These are phyloP conservation scores for Blepharisma japonicum DNA, from an alignment of 73 alveolate genomes.

Conservation along the genomic window DNA sequence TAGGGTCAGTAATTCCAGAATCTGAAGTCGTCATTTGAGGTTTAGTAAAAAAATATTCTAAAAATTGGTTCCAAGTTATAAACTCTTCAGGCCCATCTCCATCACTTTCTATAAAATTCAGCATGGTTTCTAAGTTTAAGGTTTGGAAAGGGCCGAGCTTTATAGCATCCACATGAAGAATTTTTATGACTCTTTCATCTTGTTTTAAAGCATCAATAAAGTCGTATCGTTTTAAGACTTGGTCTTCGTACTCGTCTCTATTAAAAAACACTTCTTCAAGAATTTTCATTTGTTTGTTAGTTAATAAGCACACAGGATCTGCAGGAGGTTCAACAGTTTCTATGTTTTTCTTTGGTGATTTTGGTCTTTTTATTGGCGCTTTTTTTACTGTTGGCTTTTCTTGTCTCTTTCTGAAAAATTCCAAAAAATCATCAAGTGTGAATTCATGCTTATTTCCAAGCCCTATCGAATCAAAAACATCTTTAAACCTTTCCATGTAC, in stretches of 20 bases:
- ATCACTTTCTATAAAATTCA: not conserved
- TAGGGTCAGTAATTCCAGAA: not conserved
- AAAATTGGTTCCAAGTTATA: conserved; percentile 24
- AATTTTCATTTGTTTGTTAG: conserved; percentile 2
- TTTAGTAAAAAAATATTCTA: not conserved
- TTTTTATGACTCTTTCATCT: conserved; percentile 16
- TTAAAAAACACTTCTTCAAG: not conserved
- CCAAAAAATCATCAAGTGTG: conserved; percentile 7
- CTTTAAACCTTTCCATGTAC: conserved; percentile 4
- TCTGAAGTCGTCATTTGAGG: not conserved
- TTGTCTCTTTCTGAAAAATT: not conserved
- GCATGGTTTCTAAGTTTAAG: conserved; percentile 6
- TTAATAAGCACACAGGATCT: not conserved
- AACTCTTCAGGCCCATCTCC: conserved; percentile 1
- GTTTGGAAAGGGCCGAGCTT: not conserved
- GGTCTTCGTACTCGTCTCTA: not conserved
- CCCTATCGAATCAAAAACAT: not conserved
- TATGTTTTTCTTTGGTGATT: not conserved
- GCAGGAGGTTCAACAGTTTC: not conserved
- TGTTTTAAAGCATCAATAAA: not conserved
- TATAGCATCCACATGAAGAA: conserved; percentile 17
- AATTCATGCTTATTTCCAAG: not conserved
- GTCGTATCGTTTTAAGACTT: not conserved
- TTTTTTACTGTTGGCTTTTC: not conserved
- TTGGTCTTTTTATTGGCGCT: too few species aligned